Conservation (phyloP, 805 yeast species). For the Lipomyces yamanashiensis region DNA sequence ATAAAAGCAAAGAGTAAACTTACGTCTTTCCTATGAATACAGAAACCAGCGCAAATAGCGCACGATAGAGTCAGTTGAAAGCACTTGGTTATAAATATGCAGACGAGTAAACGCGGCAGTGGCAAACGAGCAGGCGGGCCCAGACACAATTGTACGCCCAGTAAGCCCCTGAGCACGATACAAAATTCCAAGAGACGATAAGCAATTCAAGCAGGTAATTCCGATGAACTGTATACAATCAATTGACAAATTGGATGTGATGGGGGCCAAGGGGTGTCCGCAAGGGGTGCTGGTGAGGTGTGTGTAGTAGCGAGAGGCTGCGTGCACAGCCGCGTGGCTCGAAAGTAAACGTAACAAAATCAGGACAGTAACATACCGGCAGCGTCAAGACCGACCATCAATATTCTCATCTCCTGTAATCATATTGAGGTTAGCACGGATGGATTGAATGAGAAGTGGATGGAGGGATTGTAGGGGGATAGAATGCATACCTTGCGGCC, state of each 20-base stretch:
- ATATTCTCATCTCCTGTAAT: conserved; percentile 53
- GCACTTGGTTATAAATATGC: background rate
- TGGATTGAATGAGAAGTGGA: background rate
- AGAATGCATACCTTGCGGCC: conserved; percentile 76
- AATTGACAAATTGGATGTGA: conserved; percentile 1
- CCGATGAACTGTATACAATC: background rate
- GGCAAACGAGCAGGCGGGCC: conserved; percentile 4
- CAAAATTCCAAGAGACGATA: background rate
- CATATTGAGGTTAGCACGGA: background rate
- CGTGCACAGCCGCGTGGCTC: conserved; percentile 16
- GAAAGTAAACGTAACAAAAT: conserved; percentile 6
- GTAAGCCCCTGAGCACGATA: background rate
- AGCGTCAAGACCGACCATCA: conserved; percentile 90
- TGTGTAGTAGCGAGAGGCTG: conserved; percentile 1
- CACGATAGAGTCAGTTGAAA: background rate
- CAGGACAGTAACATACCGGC: conserved; percentile 64
- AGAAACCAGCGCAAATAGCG: conserved; percentile 9
- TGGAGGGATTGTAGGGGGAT: background rate
- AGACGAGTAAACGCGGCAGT: background rate
- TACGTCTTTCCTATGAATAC: conserved; percentile 34
- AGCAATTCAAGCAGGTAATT: background rate
- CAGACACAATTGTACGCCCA: conserved; percentile 7
- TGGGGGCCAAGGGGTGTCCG: conserved; percentile 1
- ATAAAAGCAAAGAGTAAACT: conserved; percentile 7
- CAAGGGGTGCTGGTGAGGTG: background rate